phyloP scores from a whole-genome alignment of 345 rosid species.

The Salix purpurea region DNA sequence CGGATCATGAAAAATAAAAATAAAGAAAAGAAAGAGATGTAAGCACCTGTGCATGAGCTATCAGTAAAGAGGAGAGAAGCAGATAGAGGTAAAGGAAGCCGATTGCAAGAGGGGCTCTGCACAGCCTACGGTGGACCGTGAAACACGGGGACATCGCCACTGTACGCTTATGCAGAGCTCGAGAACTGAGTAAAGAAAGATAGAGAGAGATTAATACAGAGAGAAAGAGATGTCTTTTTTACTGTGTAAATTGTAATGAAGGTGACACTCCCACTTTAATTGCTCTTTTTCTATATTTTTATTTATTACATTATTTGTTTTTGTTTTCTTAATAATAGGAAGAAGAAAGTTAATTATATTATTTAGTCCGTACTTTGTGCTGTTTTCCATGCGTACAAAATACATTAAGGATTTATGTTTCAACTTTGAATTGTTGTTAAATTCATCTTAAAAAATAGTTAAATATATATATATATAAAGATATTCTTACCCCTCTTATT shows the following conservation, averaged over 20 bases:
- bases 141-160: constrained; percentile 46
- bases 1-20: constrained; percentile 16
- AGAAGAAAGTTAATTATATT: too few species aligned
- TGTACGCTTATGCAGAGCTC: constrained; percentile 39
- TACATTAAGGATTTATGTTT: too few species aligned
- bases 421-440: too few species aligned
- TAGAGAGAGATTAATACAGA: constrained; percentile 15
- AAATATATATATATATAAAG: too few species aligned
- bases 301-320: not conserved
- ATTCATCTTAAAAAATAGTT: too few species aligned
- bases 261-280: constrained; percentile 11
- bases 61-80: constrained; percentile 29
- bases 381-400: too few species aligned
- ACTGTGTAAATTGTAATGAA: constrained; percentile 6
- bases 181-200: constrained; percentile 15
- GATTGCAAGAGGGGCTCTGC: constrained; percentile 41
- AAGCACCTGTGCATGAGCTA: constrained; percentile 45
- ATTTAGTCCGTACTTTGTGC: too few species aligned
- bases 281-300: not conserved
- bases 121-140: constrained; percentile 36
- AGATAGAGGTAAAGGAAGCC: constrained; percentile 28
- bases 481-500: too few species aligned
- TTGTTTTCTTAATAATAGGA: constrained; percentile 3
- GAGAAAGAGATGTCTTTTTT: constrained; percentile 3
- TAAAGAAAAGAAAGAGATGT: not conserved